phyloP scores from a whole-genome alignment of 2,329 filamentous ascomycete species.

The Xylariaceae sp. region DNA sequence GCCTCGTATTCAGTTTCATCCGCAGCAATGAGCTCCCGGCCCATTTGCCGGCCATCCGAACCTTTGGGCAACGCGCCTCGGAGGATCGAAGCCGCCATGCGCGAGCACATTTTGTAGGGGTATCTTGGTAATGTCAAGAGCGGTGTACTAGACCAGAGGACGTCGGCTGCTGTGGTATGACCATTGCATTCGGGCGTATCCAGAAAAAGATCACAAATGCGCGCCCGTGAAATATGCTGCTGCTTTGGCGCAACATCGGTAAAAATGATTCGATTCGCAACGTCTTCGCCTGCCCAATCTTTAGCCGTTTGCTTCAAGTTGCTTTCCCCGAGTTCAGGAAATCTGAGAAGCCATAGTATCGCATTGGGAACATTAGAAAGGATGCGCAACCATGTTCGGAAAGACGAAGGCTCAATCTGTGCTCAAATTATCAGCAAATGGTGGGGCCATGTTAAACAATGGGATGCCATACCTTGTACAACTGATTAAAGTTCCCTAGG shows the following conservation, averaged over 20 bases:
- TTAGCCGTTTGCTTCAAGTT: conserved; percentile 78
- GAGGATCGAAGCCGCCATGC: conserved; percentile 94
- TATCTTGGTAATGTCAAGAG: conserved; percentile 87
- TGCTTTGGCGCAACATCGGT: conserved; percentile 96
- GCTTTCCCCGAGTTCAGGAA: conserved; percentile 86
- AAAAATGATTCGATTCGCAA: conserved; percentile 84
- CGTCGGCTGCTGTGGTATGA: conserved; percentile 93
- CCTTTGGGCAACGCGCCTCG: conserved; percentile 78
- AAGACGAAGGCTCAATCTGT: conserved; percentile 94
- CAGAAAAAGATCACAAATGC: conserved; percentile 89
- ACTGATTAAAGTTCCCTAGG: conserved; percentile 95
- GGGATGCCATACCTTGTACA: conserved; percentile 87
- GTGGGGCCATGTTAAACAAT: too few species aligned
- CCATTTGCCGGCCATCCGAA: conserved; percentile 61
- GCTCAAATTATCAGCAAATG: conserved; percentile 12
- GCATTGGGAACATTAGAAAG: conserved; percentile 80
- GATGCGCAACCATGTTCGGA: conserved; percentile 92
- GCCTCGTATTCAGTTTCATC: conserved; percentile 83
- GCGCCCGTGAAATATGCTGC: conserved; percentile 85
- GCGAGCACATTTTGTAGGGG: conserved; percentile 97
- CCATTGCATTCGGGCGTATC: conserved; percentile 98
- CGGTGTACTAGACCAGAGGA: conserved; percentile 94
- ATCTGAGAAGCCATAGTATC: conserved; percentile 92
- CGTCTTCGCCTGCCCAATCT: conserved; percentile 78
- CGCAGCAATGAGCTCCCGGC: conserved; percentile 69